Percentiles rank a stretch among this genome's conserved stretches.
Conservation (phyloP, 345 rosid genomes). For the Acer yangbiense region DNA sequence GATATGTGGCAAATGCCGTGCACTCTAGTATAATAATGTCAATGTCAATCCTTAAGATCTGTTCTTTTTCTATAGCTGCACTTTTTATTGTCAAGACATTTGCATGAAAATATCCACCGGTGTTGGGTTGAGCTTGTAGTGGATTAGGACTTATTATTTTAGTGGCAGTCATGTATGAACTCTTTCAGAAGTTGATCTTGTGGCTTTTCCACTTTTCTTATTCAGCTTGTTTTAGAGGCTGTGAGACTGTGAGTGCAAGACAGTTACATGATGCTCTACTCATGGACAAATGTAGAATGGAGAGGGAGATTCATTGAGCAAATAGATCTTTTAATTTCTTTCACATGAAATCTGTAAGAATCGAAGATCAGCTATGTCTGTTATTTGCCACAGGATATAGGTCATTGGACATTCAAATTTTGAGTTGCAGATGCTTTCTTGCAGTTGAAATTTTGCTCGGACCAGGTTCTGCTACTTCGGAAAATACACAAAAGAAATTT, state of each 20-base stretch:
- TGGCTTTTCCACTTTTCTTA: constrained; percentile 22
- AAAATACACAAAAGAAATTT: constrained; percentile 62
- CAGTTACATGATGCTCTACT: constrained; percentile 66
- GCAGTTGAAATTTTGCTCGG: constrained; percentile 72
- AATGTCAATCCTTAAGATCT: not conserved
- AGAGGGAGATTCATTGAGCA: constrained; percentile 73
- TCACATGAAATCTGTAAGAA: constrained; percentile 61
- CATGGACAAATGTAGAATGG: constrained; percentile 61
- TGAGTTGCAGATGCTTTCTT: constrained; percentile 24
- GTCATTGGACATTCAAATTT: not conserved
- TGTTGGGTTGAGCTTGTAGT: not conserved
- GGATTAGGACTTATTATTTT: not conserved
- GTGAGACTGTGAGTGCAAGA: constrained; percentile 71
- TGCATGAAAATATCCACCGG: not conserved
- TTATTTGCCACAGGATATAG: not conserved
- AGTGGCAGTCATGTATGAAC: constrained; percentile 9
- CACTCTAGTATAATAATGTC: no score
- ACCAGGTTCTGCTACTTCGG: constrained; percentile 54
- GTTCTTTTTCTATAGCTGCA: not conserved
- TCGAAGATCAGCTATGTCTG: constrained; percentile 80
- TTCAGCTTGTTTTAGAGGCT: constrained; percentile 88
- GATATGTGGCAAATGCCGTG: no score
- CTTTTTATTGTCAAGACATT: not conserved
- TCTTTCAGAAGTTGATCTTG: constrained; percentile 19
- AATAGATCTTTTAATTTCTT: constrained; percentile 63